Evolutionary conservation across 495 filamentous ascomycete species (phyloP).

Genomic region (Hypoxylon subgilvum): DNA sequence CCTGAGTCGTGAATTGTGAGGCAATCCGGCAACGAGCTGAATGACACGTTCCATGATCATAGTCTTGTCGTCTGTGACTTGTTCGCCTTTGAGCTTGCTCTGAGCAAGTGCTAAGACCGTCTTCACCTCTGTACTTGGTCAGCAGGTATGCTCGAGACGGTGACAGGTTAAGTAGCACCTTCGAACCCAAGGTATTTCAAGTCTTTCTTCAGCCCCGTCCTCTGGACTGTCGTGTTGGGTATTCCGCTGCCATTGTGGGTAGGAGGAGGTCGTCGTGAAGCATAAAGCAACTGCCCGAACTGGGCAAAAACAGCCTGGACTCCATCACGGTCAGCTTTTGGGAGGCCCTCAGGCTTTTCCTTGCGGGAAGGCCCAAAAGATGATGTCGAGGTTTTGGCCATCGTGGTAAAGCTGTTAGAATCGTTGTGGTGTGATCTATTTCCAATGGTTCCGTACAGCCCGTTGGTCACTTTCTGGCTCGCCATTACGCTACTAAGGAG

Average conservation of each 20-base stretch:
- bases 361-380: constrained; percentile 18
- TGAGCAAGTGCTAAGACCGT: constrained; percentile 45
- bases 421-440: constrained; percentile 5
- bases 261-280: constrained; percentile 68
- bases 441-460: constrained; percentile 16
- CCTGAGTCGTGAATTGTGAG: constrained; percentile 65
- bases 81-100: constrained; percentile 55
- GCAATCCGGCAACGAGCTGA: constrained; percentile 72
- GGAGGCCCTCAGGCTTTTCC: constrained; percentile 27
- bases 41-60: constrained; percentile 81
- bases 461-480: constrained; percentile 12
- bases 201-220: constrained; percentile 66
- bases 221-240: constrained; percentile 40
- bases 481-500: constrained; percentile 19
- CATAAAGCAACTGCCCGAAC: constrained; percentile 68
- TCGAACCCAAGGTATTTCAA: constrained; percentile 59
- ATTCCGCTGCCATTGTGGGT: constrained; percentile 69
- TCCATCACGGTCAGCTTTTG: constrained; percentile 45
- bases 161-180: constrained; percentile 36
- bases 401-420: constrained; percentile 15
- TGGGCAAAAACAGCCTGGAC: constrained; percentile 61
- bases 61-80: constrained; percentile 74
- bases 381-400: constrained; percentile 4
- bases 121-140: constrained; percentile 43
- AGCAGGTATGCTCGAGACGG: not conserved